Evolutionary conservation across 2,329 filamentous ascomycete genomes (phyloP).

Genomic region (Gremmenia infestans): DNA sequence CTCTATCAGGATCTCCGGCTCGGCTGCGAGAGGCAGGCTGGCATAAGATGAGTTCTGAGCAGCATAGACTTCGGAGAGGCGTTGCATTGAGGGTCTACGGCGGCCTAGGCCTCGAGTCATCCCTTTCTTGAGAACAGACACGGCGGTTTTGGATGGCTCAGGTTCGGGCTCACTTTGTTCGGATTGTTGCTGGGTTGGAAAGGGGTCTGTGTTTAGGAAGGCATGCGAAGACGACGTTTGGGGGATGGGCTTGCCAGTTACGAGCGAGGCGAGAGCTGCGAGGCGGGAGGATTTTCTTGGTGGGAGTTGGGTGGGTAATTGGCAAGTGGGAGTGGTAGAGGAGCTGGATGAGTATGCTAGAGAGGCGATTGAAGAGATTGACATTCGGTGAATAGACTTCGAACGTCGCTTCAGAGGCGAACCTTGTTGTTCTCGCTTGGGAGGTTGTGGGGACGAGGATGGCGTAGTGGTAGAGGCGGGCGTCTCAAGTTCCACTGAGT

Average conservation of each 20-base stretch:
- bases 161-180: not conserved
- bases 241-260: slow-evolving; percentile 12
- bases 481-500: slow-evolving; percentile 7
- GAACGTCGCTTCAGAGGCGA: slow-evolving; percentile 18
- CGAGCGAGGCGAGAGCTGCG: slow-evolving; percentile 12
- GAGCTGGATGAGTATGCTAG: slow-evolving; percentile 5
- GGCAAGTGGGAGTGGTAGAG: not conserved
- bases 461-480: slow-evolving; percentile 3
- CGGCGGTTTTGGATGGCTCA: slow-evolving; percentile 21
- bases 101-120: slow-evolving; percentile 14
- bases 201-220: slow-evolving; percentile 28
- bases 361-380: slow-evolving; percentile 16
- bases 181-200: slow-evolving; percentile 7
- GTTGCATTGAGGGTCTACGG: slow-evolving; percentile 20
- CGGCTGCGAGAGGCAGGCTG: not conserved
- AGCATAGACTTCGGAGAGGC: slow-evolving; percentile 15
- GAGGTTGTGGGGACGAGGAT: slow-evolving; percentile 1
- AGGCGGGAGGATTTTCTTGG: slow-evolving; percentile 18
- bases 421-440: slow-evolving; percentile 13
- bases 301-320: not conserved
- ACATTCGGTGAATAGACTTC: slow-evolving; percentile 14
- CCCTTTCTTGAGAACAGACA: slow-evolving; percentile 18
- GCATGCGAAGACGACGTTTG: slow-evolving; percentile 11
- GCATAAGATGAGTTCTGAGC: not conserved
- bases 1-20: not conserved